A percentile compares a stretch with the other conserved stretches of the same genome.
Evolutionary conservation across 2,329 filamentous ascomycete species (phyloP).

Genomic region (Neophaeococcomyces aloes): DNA sequence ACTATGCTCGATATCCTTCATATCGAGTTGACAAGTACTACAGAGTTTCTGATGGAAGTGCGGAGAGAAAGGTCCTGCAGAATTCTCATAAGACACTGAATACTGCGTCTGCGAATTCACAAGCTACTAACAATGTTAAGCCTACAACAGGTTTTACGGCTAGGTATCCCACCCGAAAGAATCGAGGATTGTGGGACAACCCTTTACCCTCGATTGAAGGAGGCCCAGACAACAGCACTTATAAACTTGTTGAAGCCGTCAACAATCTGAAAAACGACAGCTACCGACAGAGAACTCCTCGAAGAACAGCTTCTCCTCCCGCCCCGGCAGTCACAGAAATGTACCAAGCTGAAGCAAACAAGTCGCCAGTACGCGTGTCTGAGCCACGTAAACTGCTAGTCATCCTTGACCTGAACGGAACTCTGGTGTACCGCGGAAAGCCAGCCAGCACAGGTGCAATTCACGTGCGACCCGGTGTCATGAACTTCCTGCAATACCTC

Average conservation of each 20-base stretch:
- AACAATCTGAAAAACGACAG: not conserved
- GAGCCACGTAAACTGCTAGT: constrained; percentile 59
- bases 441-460: constrained; percentile 45
- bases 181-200: constrained; percentile 1
- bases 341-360: constrained; percentile 51
- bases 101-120: not conserved
- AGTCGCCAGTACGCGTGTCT: constrained; percentile 33
- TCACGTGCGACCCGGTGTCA: constrained; percentile 56
- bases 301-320: constrained; percentile 8
- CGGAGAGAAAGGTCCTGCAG: constrained; percentile 10
- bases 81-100: not conserved
- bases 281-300: constrained; percentile 2
- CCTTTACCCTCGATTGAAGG: constrained; percentile 12
- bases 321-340: constrained; percentile 49
- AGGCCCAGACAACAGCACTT: not conserved
- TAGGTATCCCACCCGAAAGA: constrained; percentile 2
- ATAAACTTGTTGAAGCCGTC: not conserved
- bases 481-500: constrained; percentile 61
- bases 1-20: constrained; percentile 18
- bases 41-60: constrained; percentile 14
- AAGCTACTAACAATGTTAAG: not conserved
- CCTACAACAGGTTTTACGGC: not conserved
- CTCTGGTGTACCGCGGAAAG: constrained; percentile 58
- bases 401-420: constrained; percentile 88
- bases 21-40: constrained; percentile 22